A percentile compares a stretch with the other conserved stretches of the same genome.
phyloP scores from a whole-genome alignment of 495 filamentous ascomycete genomes.

The Annulohypoxylon moriforme region DNA sequence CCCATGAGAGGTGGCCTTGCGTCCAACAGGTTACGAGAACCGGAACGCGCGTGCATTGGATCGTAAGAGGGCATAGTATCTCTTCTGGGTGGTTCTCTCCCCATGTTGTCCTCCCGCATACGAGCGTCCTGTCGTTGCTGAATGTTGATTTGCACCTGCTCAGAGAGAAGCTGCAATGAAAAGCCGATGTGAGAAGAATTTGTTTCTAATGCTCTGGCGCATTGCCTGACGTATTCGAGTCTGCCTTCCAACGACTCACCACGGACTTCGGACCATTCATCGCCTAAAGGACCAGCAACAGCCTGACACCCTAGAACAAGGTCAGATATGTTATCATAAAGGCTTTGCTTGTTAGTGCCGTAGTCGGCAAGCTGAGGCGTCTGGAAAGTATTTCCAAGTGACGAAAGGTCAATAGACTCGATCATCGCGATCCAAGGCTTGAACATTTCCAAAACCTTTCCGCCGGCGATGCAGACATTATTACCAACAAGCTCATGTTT shows the following conservation, averaged over 20 bases:
- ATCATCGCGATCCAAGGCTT: slow-evolving; percentile 87
- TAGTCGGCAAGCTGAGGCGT: slow-evolving; percentile 91
- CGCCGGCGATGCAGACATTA: slow-evolving; percentile 75
- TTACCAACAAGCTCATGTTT: slow-evolving; percentile 80
- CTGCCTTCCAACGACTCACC: slow-evolving; percentile 92
- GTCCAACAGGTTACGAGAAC: slow-evolving; percentile 55
- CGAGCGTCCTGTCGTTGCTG: slow-evolving; percentile 56
- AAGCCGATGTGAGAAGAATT: slow-evolving; percentile 88
- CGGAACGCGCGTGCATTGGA: slow-evolving; percentile 58
- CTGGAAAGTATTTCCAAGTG: slow-evolving; percentile 77
- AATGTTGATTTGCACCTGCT: slow-evolving; percentile 69
- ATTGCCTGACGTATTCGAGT: slow-evolving; percentile 77
- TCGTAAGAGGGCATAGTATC: slow-evolving; percentile 58
- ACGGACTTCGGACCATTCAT: slow-evolving; percentile 94
- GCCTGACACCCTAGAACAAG: slow-evolving; percentile 86
- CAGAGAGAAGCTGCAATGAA: slow-evolving; percentile 85
- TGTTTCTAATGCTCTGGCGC: slow-evolving; percentile 82
- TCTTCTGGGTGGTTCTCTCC: slow-evolving; percentile 55
- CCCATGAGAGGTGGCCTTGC: slow-evolving; percentile 58
- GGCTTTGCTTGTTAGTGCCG: slow-evolving; percentile 85
- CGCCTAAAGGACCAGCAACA: slow-evolving; percentile 86
- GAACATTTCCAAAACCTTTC: slow-evolving; percentile 84
- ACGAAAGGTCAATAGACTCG: slow-evolving; percentile 86
- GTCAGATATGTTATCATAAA: slow-evolving; percentile 93
- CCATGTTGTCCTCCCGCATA: slow-evolving; percentile 53